Evolutionary conservation across 2,329 filamentous ascomycete species (phyloP).

Genomic region (Phialophora verrucosa): DNA sequence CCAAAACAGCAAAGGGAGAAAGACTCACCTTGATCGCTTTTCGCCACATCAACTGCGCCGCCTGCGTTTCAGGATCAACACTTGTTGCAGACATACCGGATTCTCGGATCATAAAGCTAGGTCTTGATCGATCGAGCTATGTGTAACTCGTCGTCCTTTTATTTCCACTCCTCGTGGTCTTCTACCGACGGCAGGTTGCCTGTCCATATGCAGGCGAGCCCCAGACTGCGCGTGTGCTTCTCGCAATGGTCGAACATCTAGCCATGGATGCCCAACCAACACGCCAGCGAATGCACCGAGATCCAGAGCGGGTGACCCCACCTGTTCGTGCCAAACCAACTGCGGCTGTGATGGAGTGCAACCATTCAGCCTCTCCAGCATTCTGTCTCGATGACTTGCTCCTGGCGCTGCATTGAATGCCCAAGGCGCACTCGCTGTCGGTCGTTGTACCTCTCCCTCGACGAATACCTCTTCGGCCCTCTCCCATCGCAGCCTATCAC

Average conservation of each 20-base stretch:
- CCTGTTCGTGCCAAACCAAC: conserved; percentile 3
- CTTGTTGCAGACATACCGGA: neutral
- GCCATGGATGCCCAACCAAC: conserved; percentile 4
- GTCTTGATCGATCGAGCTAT: neutral
- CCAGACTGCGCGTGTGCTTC: neutral
- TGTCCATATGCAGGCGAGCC: neutral
- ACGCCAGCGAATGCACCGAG: conserved; percentile 1
- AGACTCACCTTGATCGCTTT: neutral
- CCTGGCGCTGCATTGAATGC: neutral
- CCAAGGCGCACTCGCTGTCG: neutral
- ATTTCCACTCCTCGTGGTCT: neutral
- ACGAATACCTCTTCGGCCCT: neutral
- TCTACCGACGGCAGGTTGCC: neutral
- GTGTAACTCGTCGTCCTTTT: neutral
- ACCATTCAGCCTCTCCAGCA: neutral
- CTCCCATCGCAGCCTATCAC: neutral
- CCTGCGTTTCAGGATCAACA: neutral
- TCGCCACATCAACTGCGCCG: neutral
- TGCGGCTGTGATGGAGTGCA: neutral
- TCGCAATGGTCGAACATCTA: neutral
- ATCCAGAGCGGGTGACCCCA: neutral
- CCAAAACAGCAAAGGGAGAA: neutral
- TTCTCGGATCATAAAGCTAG: neutral
- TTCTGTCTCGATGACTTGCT: conserved; percentile 1
- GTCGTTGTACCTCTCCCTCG: neutral